Evolutionary conservation across 2,329 filamentous ascomycete species (phyloP).

Genomic region (Fusarium torulosum): DNA sequence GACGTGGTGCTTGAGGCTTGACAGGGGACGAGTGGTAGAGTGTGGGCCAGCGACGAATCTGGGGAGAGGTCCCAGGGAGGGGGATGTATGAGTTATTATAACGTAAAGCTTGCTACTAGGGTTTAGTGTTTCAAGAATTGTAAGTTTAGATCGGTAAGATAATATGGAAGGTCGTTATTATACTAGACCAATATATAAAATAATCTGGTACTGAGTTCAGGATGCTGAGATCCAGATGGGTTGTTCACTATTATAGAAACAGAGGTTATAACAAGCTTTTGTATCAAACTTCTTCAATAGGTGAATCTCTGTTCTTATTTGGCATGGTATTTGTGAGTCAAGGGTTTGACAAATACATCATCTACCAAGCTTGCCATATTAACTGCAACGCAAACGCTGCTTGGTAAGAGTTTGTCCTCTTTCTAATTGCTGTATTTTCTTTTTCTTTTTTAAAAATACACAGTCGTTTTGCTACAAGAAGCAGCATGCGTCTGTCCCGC

Average conservation of each 20-base stretch:
- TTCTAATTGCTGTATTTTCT: too few species aligned
- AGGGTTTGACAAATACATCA: too few species aligned
- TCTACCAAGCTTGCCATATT: too few species aligned
- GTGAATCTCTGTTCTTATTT: neutral
- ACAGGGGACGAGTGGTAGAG: slow-evolving; percentile 64
- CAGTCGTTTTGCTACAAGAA: too few species aligned
- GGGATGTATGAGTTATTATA: neutral
- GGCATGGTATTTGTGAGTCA: too few species aligned
- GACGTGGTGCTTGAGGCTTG: slow-evolving; percentile 66
- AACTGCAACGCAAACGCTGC: too few species aligned
- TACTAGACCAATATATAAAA: neutral
- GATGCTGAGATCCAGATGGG: neutral
- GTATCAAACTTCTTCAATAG: neutral
- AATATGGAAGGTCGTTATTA: neutral
- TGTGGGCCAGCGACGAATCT: slow-evolving; percentile 57
- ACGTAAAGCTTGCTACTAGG: neutral
- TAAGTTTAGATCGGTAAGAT: neutral
- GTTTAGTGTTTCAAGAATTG: neutral
- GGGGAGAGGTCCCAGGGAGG: neutral
- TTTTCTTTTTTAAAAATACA: too few species aligned
- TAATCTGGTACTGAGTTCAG: rapidly evolving
- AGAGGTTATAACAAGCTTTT: neutral
- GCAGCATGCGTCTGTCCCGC: too few species aligned
- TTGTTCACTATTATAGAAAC: neutral
- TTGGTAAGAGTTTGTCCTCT: too few species aligned